phyloP scores from a whole-genome alignment of 805 yeast species.

The Wickerhamiella alocasiicola region DNA sequence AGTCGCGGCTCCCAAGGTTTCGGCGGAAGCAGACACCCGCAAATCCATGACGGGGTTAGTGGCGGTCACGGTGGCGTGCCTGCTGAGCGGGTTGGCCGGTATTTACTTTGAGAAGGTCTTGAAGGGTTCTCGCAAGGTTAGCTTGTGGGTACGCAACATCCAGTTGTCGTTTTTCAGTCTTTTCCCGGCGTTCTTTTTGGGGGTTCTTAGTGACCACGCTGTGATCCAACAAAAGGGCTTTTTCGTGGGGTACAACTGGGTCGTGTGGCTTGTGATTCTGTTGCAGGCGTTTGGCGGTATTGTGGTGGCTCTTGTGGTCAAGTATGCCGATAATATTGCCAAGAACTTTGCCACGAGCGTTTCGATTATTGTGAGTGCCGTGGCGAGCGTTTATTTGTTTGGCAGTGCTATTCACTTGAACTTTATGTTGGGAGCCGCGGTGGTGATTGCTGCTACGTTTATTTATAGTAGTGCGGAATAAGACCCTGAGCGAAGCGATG shows the following conservation, averaged over 20 bases:
- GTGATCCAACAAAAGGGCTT: constrained; percentile 28
- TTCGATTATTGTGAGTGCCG: constrained; percentile 30
- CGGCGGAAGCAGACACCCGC: background rate
- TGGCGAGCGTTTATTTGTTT: constrained; percentile 29
- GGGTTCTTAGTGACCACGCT: constrained; percentile 29
- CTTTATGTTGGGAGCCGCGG: constrained; percentile 27
- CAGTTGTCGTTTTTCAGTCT: constrained; percentile 31
- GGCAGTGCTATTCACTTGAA: constrained; percentile 27
- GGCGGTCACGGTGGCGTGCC: constrained; percentile 30
- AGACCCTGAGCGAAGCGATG: too few species aligned
- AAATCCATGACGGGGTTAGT: constrained; percentile 22
- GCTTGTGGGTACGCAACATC: constrained; percentile 32
- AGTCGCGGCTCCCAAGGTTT: background rate
- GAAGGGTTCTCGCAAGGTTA: constrained; percentile 28
- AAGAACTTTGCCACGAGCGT: constrained; percentile 33
- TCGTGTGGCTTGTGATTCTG: constrained; percentile 30
- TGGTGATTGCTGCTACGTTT: constrained; percentile 30
- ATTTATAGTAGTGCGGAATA: constrained; percentile 24
- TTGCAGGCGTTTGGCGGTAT: constrained; percentile 33
- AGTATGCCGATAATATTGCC: constrained; percentile 33
- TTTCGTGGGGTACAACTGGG: constrained; percentile 30
- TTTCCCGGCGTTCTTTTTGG: constrained; percentile 30
- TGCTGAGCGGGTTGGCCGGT: constrained; percentile 33
- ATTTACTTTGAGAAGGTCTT: constrained; percentile 33
- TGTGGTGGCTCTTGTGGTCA: constrained; percentile 32